Percentiles rank a stretch among this genome's conserved stretches.
phyloP scores from a whole-genome alignment of 345 rosid species.

The Heritiera littoralis region DNA sequence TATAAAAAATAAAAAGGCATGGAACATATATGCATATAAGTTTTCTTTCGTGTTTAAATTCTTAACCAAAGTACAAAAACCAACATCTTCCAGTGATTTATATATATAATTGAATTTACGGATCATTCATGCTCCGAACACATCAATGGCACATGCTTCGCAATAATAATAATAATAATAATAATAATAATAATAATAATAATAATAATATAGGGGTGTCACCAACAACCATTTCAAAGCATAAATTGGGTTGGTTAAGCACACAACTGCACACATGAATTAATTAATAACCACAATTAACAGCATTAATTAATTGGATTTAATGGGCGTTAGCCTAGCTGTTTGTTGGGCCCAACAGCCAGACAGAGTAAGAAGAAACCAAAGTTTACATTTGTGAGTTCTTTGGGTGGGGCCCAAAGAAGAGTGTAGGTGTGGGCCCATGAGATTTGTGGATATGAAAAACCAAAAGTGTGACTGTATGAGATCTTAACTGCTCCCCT shows the following conservation, averaged over 20 bases:
- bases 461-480: background rate
- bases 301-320: background rate
- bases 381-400: background rate
- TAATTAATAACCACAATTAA: background rate
- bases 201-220: background rate
- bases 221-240: background rate
- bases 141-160: background rate
- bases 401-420: slow-evolving; percentile 20
- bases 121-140: background rate
- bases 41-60: background rate
- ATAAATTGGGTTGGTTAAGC: background rate
- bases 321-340: slow-evolving; percentile 26
- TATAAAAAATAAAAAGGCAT: background rate
- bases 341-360: slow-evolving; percentile 21
- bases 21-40: background rate
- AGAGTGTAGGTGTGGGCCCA: slow-evolving; percentile 12
- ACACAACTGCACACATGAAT: background rate
- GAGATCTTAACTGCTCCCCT: background rate
- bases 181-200: background rate
- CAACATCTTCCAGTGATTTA: background rate
- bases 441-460: background rate
- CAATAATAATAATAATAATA: background rate
- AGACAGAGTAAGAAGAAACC: no score
- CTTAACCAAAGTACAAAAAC: background rate
- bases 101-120: slow-evolving; percentile 9